Evolutionary conservation across 2,329 filamentous ascomycete species (phyloP).

Genomic region (Fonsecaea erecta): DNA sequence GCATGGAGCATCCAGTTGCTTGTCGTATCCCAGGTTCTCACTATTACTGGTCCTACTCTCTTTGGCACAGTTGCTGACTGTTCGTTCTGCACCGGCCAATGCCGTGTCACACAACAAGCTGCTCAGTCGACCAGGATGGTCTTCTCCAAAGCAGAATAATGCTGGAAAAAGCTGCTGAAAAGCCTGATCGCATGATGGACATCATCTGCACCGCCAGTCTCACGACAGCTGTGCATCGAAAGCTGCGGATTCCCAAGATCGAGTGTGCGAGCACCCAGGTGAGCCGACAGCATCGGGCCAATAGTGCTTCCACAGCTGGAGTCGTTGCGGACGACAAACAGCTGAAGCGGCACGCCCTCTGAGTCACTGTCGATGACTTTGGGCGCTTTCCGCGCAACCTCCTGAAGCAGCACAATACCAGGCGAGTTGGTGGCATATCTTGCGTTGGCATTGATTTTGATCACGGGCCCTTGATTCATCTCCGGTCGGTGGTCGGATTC

Average conservation of each 20-base stretch:
- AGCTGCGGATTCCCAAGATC: conserved; percentile 94
- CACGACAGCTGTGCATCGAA: conserved; percentile 95
- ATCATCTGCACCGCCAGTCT: conserved; percentile 87
- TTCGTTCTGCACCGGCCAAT: not conserved
- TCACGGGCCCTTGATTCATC: conserved; percentile 95
- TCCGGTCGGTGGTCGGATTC: conserved; percentile 87
- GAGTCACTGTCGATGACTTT: conserved; percentile 60
- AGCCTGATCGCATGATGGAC: conserved; percentile 83
- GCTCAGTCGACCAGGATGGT: conserved; percentile 47
- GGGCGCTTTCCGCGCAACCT: conserved; percentile 68
- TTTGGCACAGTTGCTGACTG: not conserved
- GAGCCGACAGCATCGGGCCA: conserved; percentile 91
- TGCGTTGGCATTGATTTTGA: conserved; percentile 98
- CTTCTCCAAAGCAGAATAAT: conserved; percentile 80
- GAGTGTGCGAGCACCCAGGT: conserved; percentile 82
- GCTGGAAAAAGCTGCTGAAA: conserved; percentile 84
- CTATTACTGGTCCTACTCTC: not conserved
- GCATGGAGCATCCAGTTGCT: not conserved
- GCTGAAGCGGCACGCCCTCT: conserved; percentile 81
- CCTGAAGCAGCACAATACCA: conserved; percentile 88
- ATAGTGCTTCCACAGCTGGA: conserved; percentile 95
- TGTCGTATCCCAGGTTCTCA: not conserved
- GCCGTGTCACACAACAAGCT: not conserved
- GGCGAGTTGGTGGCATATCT: conserved; percentile 96
- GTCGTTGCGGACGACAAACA: conserved; percentile 97